Evolutionary conservation across 2,329 filamentous ascomycete species (phyloP).

Genomic region (Coniosporium uncinatum): DNA sequence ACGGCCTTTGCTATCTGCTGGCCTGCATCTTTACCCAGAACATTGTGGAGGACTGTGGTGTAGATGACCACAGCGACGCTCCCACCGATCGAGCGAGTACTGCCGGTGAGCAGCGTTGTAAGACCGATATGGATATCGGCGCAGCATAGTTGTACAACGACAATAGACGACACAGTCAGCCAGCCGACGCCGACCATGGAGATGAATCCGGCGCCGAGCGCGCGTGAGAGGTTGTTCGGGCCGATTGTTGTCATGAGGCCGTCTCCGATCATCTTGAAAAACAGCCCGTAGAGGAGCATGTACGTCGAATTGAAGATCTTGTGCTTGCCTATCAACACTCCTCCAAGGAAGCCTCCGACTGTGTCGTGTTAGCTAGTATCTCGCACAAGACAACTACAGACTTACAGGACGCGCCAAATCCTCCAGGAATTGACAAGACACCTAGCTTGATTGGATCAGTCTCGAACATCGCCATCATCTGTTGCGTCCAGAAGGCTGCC

Average conservation of each 20-base stretch:
- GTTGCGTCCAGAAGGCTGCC: conserved; percentile 6
- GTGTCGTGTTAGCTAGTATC: background rate
- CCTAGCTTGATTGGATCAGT: conserved; percentile 7
- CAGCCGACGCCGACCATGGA: conserved; percentile 3
- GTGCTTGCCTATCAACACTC: conserved; percentile 5
- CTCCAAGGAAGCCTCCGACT: conserved; percentile 7
- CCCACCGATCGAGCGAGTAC: conserved; percentile 4
- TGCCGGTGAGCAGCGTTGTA: conserved; percentile 5
- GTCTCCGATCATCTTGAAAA: conserved; percentile 4
- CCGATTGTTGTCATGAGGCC: conserved; percentile 2
- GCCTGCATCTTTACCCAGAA: background rate
- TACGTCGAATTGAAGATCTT: conserved; percentile 1
- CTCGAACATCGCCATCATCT: conserved; percentile 1
- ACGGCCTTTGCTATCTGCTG: background rate
- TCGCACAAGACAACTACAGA: background rate
- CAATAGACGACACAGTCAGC: conserved; percentile 3
- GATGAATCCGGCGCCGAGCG: conserved; percentile 1
- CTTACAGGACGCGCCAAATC: conserved; percentile 5
- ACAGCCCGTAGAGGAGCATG: conserved; percentile 4
- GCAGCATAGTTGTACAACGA: conserved; percentile 6
- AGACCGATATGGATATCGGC: conserved; percentile 6
- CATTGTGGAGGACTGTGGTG: conserved; percentile 2
- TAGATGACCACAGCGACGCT: conserved; percentile 6
- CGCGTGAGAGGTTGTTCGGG: background rate
- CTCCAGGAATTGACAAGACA: conserved; percentile 4